These are phyloP conservation scores for Trypanosoma mega DNA, from an alignment of 208 protist genomes.

Conservation along the genomic window DNA sequence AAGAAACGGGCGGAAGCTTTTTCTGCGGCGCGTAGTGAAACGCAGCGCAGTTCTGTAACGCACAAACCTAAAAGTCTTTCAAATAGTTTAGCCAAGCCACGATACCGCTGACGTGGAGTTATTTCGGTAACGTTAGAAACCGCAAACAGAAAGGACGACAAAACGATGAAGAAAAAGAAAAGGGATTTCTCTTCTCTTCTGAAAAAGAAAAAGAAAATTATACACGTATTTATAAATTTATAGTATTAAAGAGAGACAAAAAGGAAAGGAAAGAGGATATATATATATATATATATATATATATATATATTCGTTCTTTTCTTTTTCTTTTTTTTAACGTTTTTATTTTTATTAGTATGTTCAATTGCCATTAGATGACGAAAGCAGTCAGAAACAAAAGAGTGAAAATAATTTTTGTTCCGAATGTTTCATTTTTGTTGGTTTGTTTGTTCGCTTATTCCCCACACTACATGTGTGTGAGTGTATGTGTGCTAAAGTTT, in stretches of 20 bases:
- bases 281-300: too few species aligned
- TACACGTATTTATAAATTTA: constrained; percentile 1
- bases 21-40: constrained; percentile 74
- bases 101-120: constrained; percentile 4
- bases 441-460: too few species aligned
- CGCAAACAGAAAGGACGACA: constrained; percentile 2
- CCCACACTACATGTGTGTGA: too few species aligned
- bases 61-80: constrained; percentile 88
- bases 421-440: too few species aligned
- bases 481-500: too few species aligned
- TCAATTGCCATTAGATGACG: too few species aligned
- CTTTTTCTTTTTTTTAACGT: too few species aligned
- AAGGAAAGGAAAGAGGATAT: too few species aligned
- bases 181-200: neutral
- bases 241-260: neutral
- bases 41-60: constrained; percentile 49
- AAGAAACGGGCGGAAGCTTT: constrained; percentile 66
- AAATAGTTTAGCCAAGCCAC: constrained; percentile 67
- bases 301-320: too few species aligned
- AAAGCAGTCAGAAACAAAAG: too few species aligned
- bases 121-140: neutral
- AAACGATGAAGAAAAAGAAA: constrained; percentile 4
- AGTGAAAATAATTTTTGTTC: too few species aligned
- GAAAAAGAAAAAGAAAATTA: constrained; percentile 4
- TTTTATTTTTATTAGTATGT: too few species aligned